A percentile compares a stretch with the other conserved stretches of the same genome.
These are phyloP conservation scores for Serendipita sp. DNA, from an alignment of 1,284 basidiomycete genomes.

Conservation along the genomic window DNA sequence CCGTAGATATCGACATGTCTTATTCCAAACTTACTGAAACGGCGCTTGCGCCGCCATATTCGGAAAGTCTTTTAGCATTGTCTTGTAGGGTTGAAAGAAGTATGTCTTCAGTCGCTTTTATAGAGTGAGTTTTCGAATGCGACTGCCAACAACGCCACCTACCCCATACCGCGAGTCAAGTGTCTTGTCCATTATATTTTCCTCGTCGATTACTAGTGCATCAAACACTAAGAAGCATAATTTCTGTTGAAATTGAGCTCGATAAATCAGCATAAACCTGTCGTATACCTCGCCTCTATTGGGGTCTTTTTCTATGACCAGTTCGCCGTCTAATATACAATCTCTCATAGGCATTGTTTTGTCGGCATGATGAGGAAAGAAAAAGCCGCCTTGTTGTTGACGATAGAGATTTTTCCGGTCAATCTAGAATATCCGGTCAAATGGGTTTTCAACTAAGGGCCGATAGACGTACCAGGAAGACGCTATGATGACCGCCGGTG, in stretches of 20 bases:
- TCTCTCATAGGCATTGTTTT: constrained; percentile 51
- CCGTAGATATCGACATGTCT: neutral
- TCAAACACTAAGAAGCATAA: constrained; percentile 85
- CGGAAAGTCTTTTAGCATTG: constrained; percentile 55
- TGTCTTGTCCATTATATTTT: constrained; percentile 73
- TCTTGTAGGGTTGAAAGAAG: constrained; percentile 70
- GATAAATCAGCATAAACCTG: constrained; percentile 2
- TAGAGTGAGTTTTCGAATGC: constrained; percentile 12
- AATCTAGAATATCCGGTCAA: constrained; percentile 40
- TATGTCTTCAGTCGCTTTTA: constrained; percentile 65
- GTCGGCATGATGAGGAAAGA: constrained; percentile 78
- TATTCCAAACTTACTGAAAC: constrained; percentile 56
- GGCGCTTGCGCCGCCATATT: constrained; percentile 52
- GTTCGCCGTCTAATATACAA: constrained; percentile 86
- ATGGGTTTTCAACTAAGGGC: constrained; percentile 1
- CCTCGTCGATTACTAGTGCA: constrained; percentile 74
- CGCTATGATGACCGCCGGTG: constrained; percentile 53
- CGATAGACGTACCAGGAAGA: constrained; percentile 56
- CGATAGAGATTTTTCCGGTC: constrained; percentile 90
- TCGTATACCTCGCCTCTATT: constrained; percentile 45
- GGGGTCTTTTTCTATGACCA: constrained; percentile 83
- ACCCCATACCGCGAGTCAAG: constrained; percentile 87
- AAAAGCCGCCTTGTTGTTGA: constrained; percentile 49
- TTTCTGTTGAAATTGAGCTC: constrained; percentile 42
- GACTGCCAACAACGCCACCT: constrained; percentile 19